Percentiles rank a stretch among this genome's conserved stretches.
Evolutionary conservation across 2,329 filamentous ascomycete genomes (phyloP).

Genomic region (Nothophaeocryptopus gaeumannii): DNA sequence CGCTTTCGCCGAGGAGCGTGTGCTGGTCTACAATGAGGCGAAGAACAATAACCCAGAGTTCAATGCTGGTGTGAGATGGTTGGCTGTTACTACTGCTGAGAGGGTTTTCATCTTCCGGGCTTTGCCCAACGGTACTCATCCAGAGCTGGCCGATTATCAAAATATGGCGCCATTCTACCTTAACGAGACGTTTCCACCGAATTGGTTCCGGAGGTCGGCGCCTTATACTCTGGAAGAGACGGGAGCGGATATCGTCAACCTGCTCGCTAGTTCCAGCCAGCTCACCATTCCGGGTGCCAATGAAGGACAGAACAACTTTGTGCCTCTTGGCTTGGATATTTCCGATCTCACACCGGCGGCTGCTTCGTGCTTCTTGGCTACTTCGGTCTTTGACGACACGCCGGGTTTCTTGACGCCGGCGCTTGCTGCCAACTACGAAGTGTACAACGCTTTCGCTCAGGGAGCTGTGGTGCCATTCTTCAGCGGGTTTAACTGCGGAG

Average conservation of each 20-base stretch:
- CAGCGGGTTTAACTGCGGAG: constrained; percentile 20
- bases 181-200: constrained; percentile 30
- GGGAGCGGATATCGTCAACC: constrained; percentile 21
- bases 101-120: constrained; percentile 32
- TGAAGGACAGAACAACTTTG: constrained; percentile 30
- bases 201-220: constrained; percentile 26
- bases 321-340: constrained; percentile 25
- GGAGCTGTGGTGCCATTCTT: constrained; percentile 26
- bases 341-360: constrained; percentile 14
- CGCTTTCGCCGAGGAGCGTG: constrained; percentile 25
- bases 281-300: constrained; percentile 26
- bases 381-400: constrained; percentile 26
- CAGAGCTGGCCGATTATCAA: constrained; percentile 15
- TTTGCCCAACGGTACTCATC: constrained; percentile 28
- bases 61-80: constrained; percentile 27
- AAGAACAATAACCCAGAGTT: constrained; percentile 30
- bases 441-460: constrained; percentile 27
- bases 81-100: constrained; percentile 29
- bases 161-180: constrained; percentile 33
- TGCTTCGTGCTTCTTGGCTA: constrained; percentile 28
- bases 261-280: constrained; percentile 20
- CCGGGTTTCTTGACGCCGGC: constrained; percentile 25
- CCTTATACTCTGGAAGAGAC: constrained; percentile 25
- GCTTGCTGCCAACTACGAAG: constrained; percentile 23
- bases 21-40: constrained; percentile 27